Evolutionary conservation across 2,329 filamentous ascomycete genomes (phyloP), one percentile per base, ranked within the genome.

Genomic region (Botrytis cinerea): DNA sequence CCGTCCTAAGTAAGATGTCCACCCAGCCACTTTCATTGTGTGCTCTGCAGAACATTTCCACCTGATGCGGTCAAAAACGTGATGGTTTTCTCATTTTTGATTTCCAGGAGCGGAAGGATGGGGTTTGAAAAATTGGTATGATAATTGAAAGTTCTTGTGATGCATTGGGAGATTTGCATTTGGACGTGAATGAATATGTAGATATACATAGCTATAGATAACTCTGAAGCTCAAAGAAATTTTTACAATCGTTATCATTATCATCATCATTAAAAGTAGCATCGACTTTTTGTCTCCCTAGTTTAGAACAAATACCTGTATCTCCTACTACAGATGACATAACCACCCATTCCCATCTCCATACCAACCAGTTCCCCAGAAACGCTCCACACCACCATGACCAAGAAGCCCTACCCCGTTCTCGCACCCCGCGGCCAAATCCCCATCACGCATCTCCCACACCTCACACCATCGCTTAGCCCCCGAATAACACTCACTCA

Each of bases 401-500:
- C 45, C 14, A 40, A 64, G 10, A 71, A 46, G 40, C 32, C 46
- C 14, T 67, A 72, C 25, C 48, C 48, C 0, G 48, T 72, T 0
- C 48, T 72, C 20, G 51, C 38, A 1, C 70, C 70, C 18, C 62
- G 70, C 12, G 61, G 48, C 7, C 61, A 64, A n/a, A 67, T 72
- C 32, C 70, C 70, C 20, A 22, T 70, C 35, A 69, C 61, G 4
- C 32, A 70, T 16, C 54, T 73, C 4, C 51, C 51, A 18, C 51
- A 57, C n/a, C 51, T 28, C 3, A 57, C 51, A 4, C n/a, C 51
- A 28, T 57, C 51, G 8, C n/a, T 57, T 28, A 32, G 14, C 0
- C 51, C 51, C 14, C 57, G 67, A 14, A 45, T 45, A 10, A 62
- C 71, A 7, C 64, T 73, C 46, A 77, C 76, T 0, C 70, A 70